phyloP scores from a whole-genome alignment of 164 flowering plant genomes.

The Chimonanthus salicifolius region DNA sequence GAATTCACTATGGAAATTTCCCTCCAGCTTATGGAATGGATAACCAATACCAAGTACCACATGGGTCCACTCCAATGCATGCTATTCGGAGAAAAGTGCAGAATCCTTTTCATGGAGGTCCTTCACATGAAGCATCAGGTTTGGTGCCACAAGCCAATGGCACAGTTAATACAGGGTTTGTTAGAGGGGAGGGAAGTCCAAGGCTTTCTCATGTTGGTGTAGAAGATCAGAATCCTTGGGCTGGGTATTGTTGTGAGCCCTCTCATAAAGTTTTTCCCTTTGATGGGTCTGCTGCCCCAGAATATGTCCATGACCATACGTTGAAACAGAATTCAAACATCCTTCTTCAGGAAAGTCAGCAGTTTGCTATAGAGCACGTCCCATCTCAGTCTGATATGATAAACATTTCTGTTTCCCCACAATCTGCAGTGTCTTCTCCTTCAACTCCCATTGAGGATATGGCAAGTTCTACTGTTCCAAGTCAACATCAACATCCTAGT shows the following conservation, averaged over 20 bases:
- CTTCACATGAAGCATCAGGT: slow-evolving; percentile 51
- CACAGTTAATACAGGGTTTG: slow-evolving; percentile 31
- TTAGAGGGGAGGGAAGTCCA: slow-evolving; percentile 49
- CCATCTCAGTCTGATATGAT: slow-evolving; percentile 23
- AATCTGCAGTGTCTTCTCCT: slow-evolving; percentile 24
- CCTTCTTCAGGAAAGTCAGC: slow-evolving; percentile 27
- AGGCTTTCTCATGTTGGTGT: slow-evolving; percentile 29
- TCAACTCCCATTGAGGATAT: slow-evolving; percentile 18
- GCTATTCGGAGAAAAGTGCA: slow-evolving; percentile 57
- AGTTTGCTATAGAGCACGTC: slow-evolving; percentile 23
- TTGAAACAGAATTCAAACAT: slow-evolving; percentile 26
- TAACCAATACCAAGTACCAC: slow-evolving; percentile 40
- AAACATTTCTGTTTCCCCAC: slow-evolving; percentile 15
- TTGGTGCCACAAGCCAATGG: slow-evolving; percentile 44
- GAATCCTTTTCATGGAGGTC: slow-evolving; percentile 43
- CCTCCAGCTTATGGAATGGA: slow-evolving; percentile 53
- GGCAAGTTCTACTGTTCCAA: slow-evolving; percentile 17
- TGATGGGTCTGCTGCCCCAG: slow-evolving; percentile 52
- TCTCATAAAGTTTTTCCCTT: slow-evolving; percentile 35
- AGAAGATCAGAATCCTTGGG: slow-evolving; percentile 51
- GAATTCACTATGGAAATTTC: slow-evolving; percentile 48
- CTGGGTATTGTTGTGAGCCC: slow-evolving; percentile 20
- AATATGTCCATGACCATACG: slow-evolving; percentile 33
- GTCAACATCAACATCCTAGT: slow-evolving; percentile 13
- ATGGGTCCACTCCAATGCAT: slow-evolving; percentile 45